Conservation (phyloP, 139 green algal genomes). For the Diplosphaera chodatii region DNA sequence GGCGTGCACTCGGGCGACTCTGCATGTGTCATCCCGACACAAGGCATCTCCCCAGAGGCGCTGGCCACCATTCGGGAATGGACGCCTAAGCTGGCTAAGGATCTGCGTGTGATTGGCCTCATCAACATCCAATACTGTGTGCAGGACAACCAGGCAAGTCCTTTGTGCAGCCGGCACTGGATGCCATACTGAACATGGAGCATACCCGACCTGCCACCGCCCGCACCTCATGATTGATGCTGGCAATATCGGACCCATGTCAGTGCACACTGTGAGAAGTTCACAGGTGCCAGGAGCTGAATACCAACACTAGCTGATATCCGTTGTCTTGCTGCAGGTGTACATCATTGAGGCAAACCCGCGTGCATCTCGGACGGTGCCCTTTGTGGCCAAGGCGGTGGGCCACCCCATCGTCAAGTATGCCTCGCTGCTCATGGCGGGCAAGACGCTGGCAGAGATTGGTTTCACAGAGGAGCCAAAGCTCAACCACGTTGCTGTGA, state of each 20-base stretch:
- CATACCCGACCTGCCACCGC: no score
- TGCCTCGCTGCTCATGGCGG: slow-evolving; percentile 90
- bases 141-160: slow-evolving; percentile 49
- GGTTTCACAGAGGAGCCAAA: slow-evolving; percentile 79
- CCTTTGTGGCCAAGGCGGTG: slow-evolving; percentile 97
- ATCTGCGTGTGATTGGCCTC: slow-evolving; percentile 89
- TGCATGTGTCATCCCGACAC: slow-evolving; percentile 89
- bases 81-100: slow-evolving; percentile 80
- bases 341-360: slow-evolving; percentile 99
- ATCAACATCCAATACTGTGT: slow-evolving; percentile 99
- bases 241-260: no score
- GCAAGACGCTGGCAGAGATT: slow-evolving; percentile 79
- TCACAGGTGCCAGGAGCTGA: no score
- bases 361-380: slow-evolving; percentile 91
- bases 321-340: no score
- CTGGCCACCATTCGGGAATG: slow-evolving; percentile 80
- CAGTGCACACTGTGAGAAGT: no score
- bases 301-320: no score
- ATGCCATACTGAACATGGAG: no score
- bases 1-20: slow-evolving; percentile 96
- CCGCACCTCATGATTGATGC: no score
- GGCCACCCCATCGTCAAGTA: slow-evolving; percentile 96
- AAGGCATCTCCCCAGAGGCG: slow-evolving; percentile 75
- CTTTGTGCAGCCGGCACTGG: no score
- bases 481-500: slow-evolving; percentile 90